Evolutionary conservation across 2,329 filamentous ascomycete species (phyloP).

Genomic region (Fusarium praegraminearum): DNA sequence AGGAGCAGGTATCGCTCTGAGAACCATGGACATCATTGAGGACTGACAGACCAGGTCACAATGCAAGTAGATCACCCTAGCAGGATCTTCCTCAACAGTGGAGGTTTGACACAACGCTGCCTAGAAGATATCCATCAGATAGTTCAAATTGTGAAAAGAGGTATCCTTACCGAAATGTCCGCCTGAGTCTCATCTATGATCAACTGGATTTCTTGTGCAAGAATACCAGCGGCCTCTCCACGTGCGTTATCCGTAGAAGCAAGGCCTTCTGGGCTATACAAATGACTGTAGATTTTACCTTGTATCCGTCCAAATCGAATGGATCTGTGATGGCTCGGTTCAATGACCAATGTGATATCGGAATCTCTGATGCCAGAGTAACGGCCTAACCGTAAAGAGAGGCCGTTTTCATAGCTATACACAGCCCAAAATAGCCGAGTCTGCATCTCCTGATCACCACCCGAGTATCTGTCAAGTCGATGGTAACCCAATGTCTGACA

Average conservation of each 20-base stretch:
- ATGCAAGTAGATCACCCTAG: slow-evolving; percentile 50
- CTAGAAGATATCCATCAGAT: slow-evolving; percentile 14
- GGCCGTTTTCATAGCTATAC: slow-evolving; percentile 52
- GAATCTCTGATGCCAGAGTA: slow-evolving; percentile 51
- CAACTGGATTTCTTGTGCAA: slow-evolving; percentile 21
- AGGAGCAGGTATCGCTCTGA: slow-evolving; percentile 44
- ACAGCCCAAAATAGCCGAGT: slow-evolving; percentile 52
- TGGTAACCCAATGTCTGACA: slow-evolving; percentile 54
- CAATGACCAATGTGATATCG: slow-evolving; percentile 46
- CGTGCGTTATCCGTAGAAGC: neutral
- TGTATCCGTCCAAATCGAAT: slow-evolving; percentile 47
- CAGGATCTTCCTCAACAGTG: slow-evolving; percentile 28
- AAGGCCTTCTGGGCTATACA: slow-evolving; percentile 48
- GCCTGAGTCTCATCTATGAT: slow-evolving; percentile 25
- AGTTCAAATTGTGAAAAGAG: accelerated
- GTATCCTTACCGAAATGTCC: slow-evolving; percentile 21
- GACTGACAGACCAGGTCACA: slow-evolving; percentile 52
- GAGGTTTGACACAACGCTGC: neutral
- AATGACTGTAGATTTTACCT: slow-evolving; percentile 50
- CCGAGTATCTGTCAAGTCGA: slow-evolving; percentile 1
- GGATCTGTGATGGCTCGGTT: slow-evolving; percentile 31
- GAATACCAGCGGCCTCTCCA: neutral
- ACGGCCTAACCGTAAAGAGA: slow-evolving; percentile 53
- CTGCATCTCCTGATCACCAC: accelerated
- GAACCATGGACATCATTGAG: slow-evolving; percentile 52